Evolutionary conservation across 2,329 filamentous ascomycete species (phyloP).

Genomic region (Cytospora leucostoma): DNA sequence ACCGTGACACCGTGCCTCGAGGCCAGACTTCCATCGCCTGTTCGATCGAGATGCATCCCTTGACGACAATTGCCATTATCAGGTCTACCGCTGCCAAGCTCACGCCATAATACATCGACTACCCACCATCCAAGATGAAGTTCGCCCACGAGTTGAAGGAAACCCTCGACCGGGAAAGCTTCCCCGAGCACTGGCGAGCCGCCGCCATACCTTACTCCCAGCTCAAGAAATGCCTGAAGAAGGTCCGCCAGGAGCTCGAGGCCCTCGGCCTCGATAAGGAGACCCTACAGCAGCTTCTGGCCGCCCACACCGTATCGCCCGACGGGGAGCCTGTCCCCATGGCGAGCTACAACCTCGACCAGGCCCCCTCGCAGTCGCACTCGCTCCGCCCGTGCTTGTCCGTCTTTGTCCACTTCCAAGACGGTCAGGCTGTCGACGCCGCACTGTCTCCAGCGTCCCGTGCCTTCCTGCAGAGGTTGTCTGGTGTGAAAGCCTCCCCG

Average conservation of each 20-base stretch:
- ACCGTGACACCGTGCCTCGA: not conserved
- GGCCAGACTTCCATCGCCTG: not conserved
- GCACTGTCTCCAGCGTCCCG: constrained; percentile 66
- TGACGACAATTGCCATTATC: constrained; percentile 10
- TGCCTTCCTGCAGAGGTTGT: constrained; percentile 62
- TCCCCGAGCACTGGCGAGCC: constrained; percentile 70
- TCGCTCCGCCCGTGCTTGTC: constrained; percentile 67
- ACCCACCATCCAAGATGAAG: constrained; percentile 64
- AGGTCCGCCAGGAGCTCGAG: constrained; percentile 70
- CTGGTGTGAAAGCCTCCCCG: constrained; percentile 43
- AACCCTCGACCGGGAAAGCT: constrained; percentile 68
- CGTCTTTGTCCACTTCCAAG: constrained; percentile 66
- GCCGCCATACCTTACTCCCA: constrained; percentile 81
- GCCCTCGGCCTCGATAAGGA: constrained; percentile 71
- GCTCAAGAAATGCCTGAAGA: constrained; percentile 87
- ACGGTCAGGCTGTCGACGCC: constrained; percentile 69
- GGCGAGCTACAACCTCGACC: constrained; percentile 56
- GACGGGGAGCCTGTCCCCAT: constrained; percentile 37
- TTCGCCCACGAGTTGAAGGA: constrained; percentile 79
- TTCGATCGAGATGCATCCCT: constrained; percentile 19
- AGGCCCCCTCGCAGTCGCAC: constrained; percentile 36
- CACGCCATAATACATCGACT: constrained; percentile 1
- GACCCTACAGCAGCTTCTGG: constrained; percentile 67
- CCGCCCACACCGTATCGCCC: constrained; percentile 49
- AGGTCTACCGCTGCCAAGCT: constrained; percentile 5